phyloP scores from a whole-genome alignment of 352 stramenopile genomes.

The Phytophthora cactorum region DNA sequence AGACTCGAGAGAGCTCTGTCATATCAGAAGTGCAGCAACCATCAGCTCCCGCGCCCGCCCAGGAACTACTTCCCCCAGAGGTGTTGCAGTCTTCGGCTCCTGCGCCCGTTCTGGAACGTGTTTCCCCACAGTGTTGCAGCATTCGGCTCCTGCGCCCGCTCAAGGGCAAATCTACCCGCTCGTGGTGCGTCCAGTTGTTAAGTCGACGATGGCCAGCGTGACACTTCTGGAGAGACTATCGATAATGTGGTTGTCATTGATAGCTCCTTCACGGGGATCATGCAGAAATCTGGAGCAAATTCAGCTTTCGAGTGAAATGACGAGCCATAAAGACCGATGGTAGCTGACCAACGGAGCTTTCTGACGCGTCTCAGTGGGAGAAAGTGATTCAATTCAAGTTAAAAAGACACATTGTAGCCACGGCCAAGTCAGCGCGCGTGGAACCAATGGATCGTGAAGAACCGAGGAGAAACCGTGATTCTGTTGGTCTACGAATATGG shows the following conservation, averaged over 20 bases:
- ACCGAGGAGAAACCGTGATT: not conserved
- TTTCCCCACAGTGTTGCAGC: too few relatives aligned
- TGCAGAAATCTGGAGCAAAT: not conserved
- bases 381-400: not conserved
- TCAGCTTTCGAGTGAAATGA: not conserved
- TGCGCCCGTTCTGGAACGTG: too few relatives aligned
- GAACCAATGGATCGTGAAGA: not conserved
- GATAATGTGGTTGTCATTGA: not conserved
- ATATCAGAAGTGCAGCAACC: too few relatives aligned
- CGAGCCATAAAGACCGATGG: not conserved
- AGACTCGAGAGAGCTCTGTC: too few relatives aligned
- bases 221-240: not conserved
- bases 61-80: too few relatives aligned
- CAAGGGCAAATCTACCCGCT: not conserved
- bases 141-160: too few relatives aligned
- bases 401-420: not conserved
- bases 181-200: not conserved
- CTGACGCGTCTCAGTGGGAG: not conserved
- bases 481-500: not conserved
- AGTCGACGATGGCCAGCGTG: not conserved
- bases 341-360: not conserved
- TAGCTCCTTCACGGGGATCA: not conserved
- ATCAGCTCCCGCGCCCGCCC: too few relatives aligned
- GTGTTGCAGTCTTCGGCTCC: too few relatives aligned
- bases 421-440: not conserved